A percentile compares a stretch with the other conserved stretches of the same genome.
phyloP scores from a whole-genome alignment of 78 protist genomes.

The Planoprotostelium fungivorum region DNA sequence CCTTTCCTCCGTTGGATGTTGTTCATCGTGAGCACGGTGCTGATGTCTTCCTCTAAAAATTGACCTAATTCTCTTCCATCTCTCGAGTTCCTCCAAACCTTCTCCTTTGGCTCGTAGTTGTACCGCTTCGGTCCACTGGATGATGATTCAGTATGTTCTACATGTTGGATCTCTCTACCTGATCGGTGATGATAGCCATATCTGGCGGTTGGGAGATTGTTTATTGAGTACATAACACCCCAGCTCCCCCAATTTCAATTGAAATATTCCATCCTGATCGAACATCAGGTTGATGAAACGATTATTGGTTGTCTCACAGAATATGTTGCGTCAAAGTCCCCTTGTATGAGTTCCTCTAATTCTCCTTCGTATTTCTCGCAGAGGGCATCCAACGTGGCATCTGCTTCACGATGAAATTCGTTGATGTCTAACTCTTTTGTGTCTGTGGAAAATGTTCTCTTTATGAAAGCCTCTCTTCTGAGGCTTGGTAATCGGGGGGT shows the following conservation, averaged over 20 bases:
- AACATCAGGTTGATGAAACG: too few species aligned
- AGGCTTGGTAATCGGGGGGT: too few species aligned
- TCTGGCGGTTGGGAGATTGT: conserved; percentile 83
- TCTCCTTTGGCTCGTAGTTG: background rate
- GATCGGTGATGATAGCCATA: conserved; percentile 87
- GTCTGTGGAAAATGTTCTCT: background rate
- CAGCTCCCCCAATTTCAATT: conserved; percentile 8
- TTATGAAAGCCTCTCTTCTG: too few species aligned
- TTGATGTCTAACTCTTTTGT: background rate
- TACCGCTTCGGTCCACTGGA: background rate
- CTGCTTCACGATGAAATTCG: background rate
- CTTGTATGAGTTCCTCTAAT: background rate
- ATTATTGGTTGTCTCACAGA: background rate
- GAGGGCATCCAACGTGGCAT: background rate
- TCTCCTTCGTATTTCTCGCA: background rate
- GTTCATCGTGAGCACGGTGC: background rate
- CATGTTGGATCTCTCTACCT: background rate
- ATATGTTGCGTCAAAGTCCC: background rate
- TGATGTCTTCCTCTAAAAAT: background rate
- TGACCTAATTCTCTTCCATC: background rate
- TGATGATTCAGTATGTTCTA: background rate
- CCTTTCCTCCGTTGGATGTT: too few species aligned
- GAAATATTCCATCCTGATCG: conserved; percentile 46
- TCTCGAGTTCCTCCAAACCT: background rate
- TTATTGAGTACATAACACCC: conserved; percentile 83